phyloP scores from a whole-genome alignment of 345 rosid genomes.

The Moricandia arvensis region DNA sequence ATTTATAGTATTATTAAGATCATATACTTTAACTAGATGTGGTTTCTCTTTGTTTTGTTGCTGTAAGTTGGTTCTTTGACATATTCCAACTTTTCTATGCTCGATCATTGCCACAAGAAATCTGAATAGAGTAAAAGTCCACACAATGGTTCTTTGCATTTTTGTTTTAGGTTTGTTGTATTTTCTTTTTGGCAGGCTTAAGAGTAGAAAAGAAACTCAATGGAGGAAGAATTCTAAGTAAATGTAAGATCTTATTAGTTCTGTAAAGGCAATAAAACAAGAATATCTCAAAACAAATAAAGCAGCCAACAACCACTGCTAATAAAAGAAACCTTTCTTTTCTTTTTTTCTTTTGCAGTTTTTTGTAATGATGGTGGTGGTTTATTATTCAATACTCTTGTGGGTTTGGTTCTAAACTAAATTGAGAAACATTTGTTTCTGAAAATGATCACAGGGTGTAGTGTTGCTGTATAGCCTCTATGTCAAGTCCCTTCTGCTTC shows the following conservation, averaged over 20 bases:
- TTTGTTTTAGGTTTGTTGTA: neutral
- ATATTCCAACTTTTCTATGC: too few species aligned
- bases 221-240: constrained; percentile 21
- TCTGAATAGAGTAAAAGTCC: too few species aligned
- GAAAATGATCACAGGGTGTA: constrained; percentile 62
- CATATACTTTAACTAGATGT: too few species aligned
- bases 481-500: constrained; percentile 91
- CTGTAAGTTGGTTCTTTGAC: too few species aligned
- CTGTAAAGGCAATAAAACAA: constrained; percentile 18
- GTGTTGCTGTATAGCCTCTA: constrained; percentile 82
- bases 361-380: constrained; percentile 16
- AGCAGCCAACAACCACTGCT: constrained; percentile 32
- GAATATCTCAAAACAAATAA: constrained; percentile 19
- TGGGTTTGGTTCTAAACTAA: constrained; percentile 26
- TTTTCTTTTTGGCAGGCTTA: neutral
- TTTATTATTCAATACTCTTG: constrained; percentile 34
- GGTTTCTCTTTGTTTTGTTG: too few species aligned
- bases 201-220: neutral
- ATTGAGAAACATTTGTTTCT: constrained; percentile 23
- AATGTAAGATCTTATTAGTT: constrained; percentile 28
- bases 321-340: constrained; percentile 4
- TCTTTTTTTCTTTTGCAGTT: neutral
- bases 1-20: too few species aligned
- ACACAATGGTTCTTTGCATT: too few species aligned
- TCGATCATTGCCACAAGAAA: too few species aligned